Base-by-base conservation (phyloP, 2,329 filamentous ascomycete species). In the Dactylellina haptotyla region DNA sequence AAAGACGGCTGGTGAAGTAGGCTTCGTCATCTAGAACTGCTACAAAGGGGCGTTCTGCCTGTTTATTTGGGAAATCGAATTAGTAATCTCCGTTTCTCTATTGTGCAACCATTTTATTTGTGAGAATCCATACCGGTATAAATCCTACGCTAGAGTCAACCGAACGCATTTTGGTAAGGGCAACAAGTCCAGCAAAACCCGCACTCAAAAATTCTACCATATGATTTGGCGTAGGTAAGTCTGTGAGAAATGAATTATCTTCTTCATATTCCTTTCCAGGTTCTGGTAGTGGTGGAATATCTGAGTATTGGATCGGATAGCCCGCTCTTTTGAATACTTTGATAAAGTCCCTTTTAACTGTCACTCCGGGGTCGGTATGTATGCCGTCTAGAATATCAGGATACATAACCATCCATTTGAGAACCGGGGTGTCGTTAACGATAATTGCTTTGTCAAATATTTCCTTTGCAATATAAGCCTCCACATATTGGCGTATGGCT, bases 401-500 rank as follows among this genome's bases (percentile, higher is more conserved):
- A 14, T 72, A 72, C 23, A 50, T 18, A 14, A 72, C 23, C 59
- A 72, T 54, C 43, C 54, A 72, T 14, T 72, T 72, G 20, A 72
- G 25, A 12, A 72, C 10, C 0, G 67, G 67, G 4, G 32, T 26
- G 16, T 65, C 59, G 16, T 72, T 72, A 37, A 72, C 67, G 9
- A 72, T 59, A 12, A 50, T 54, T 37, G 67, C 67, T 23, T 56
- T 45, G 14, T 72, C 45, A 8, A 72, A 32, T 6, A 72, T 48
- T 23, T 65, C 45, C 8, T 41, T 43, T 18, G 45, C 20, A n/a
- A 72, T 59, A 23, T 65, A 72, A 3, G 1, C 26, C 37, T 72
- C 67, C 4, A 65, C 32, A 39, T 64, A 46, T 26, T 72, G 26
- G 28, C 67, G 67, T 12, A 72, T 34, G 3, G 25, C 6, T 18